A percentile compares a stretch with the other conserved stretches of the same genome.
Evolutionary conservation across 148 eudicot genomes (phyloP).

Genomic region (Nepenthes gracilis): DNA sequence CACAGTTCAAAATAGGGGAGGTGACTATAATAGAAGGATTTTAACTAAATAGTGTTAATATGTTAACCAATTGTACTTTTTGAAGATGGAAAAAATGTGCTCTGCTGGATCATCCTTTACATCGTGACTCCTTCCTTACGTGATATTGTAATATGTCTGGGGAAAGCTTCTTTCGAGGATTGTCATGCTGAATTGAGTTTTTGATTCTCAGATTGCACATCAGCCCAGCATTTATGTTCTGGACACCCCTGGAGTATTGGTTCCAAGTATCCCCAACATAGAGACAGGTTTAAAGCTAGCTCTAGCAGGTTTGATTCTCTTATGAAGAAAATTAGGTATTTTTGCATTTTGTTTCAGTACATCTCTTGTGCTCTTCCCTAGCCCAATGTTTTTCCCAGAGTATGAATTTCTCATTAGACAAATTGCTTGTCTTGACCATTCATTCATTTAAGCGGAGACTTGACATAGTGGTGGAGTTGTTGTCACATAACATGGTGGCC

Average conservation of each 20-base stretch:
- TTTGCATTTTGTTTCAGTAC: background rate
- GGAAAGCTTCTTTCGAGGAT: background rate
- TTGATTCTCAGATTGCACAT: constrained; percentile 65
- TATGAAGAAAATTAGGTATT: background rate
- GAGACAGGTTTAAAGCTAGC: constrained; percentile 94
- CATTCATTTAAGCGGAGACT: no score
- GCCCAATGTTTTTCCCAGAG: no score
- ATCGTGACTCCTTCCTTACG: background rate
- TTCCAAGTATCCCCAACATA: constrained; percentile 81
- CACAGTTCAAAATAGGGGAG: no score
- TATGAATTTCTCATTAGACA: background rate
- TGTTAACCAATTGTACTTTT: no score
- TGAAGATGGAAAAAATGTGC: no score
- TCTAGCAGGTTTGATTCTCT: constrained; percentile 47
- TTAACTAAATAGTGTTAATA: no score
- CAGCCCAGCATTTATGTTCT: constrained; percentile 92
- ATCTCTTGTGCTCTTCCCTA: background rate
- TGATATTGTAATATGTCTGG: background rate
- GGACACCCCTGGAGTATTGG: constrained; percentile 96
- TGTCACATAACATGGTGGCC: no score
- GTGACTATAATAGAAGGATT: no score
- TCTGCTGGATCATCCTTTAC: no score
- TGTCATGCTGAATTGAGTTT: constrained; percentile 4
- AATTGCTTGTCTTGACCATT: no score
- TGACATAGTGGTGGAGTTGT: no score